Base-by-base conservation (phyloP, 2,329 filamentous ascomycete species). In the Colletotrichum musicola region DNA sequence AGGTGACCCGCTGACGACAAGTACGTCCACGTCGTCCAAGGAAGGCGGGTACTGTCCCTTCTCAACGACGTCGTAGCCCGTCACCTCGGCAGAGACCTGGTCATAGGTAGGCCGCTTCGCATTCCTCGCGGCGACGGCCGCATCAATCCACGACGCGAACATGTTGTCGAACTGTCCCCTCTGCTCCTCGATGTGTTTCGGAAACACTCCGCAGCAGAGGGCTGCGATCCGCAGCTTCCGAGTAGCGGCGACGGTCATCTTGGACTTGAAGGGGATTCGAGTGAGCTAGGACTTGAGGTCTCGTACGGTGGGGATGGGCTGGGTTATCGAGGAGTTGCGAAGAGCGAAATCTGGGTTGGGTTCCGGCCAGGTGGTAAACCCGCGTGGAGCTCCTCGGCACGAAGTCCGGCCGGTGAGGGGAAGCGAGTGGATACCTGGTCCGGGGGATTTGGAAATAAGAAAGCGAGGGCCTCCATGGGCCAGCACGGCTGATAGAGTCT, bases 1-100 rank as follows among this genome's bases (percentile, higher is more conserved):
- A 6, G 71, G 77, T 1, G 81, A 80, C 20, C 81, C 81, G 12
- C 77, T 80, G 67, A 84, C 75, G 2, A 83, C 69, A 1, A 84
- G 71, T 4, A 77, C 78, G 64, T 82, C 76, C 35, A 80, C 73
- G 4, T 75, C 71, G 4, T 73, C 58, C 4, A 78, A 60, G 0
- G 71, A 72, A 0, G 61, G 16, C 0, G 81, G 81, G 53, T 81
- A 81, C 62, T 81, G 73, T 9, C 75, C 74, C 9, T 70, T 72
- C 22, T 6, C 9, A 10, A 77, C 72, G 9, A 79, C 76, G 60
- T 83, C 75, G 73, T 78, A 82, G 27, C 78, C 76, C 13, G 72
- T 74, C 0, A 78, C 78, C 22, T 74, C 51, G 51, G 74, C 61
- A 18, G 44, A 68, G 56, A 62, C 38, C n/a, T 64, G 56, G 5